Evolutionary conservation across 805 yeast genomes (phyloP), one percentile per base, ranked within the genome.

Genomic region (Schizosaccharomyces octosporus): DNA sequence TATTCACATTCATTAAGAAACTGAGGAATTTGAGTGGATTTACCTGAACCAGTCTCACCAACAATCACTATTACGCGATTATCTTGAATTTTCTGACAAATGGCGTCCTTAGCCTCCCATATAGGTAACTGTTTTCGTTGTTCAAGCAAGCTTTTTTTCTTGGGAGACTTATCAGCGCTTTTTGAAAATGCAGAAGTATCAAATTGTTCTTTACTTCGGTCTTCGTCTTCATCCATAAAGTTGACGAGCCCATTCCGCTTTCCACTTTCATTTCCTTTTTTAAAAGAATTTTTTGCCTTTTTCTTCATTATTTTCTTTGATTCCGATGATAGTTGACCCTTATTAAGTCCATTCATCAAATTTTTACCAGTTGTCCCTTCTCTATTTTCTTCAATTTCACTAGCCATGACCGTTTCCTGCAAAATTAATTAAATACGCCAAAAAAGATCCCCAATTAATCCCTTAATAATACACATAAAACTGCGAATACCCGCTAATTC

Each of bases 1-100:
- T 48, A 39, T 15, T 36, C 39, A 27, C 45, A 39, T 42, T 61
- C 48, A 27, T 15, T 19, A 17, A 43, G 15, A 27, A 51, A 61
- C 11, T n/a, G 42, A 24, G 43, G 61, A 63, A 41, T 61, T 61
- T 66, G 98, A 0, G 98, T 90, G 3, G 97, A 89, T 69, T 90
- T 90, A 75, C 97, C 97, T 6, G 95, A 87, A 72, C 98, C 98
- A 0, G 98, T 90, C 69, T 90, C 97, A 72, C 97, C 97, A 69
- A 93, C 85, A 21, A 90, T 76, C 1, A 90, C 81, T 0, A 89
- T 81, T 4, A 88, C 94, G 64, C 78, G 82, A 66, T 83, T 79
- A 11, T 72, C 63, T 2, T 72, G 62, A 1, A 90, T 68, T 64
- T 81, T 79, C 9, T 76, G 72, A 63, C 85, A 69, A 19, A 90